Conservation (phyloP, 2,329 filamentous ascomycete species). For the Stylonectria norvegica region DNA sequence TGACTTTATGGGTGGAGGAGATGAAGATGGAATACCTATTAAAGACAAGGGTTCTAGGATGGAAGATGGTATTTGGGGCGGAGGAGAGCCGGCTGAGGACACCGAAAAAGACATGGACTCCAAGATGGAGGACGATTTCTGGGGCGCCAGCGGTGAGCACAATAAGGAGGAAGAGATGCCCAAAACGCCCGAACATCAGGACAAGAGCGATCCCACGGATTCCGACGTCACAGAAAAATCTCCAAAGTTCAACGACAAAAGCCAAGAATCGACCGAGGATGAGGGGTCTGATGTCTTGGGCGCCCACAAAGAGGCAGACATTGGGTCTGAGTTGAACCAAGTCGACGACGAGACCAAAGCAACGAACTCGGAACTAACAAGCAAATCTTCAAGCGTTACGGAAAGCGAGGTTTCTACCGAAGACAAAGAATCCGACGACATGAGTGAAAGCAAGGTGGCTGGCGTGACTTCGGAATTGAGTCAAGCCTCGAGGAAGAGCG, state of each 20-base stretch:
- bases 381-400: no score
- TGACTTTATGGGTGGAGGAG: constrained; percentile 1
- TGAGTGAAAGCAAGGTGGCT: no score
- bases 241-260: constrained; percentile 3
- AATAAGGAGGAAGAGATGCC: constrained; percentile 10
- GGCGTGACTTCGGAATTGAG: no score
- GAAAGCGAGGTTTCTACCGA: no score
- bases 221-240: constrained; percentile 1
- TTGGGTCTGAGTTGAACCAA: no score
- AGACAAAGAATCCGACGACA: no score
- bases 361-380: no score
- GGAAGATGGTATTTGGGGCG: background rate
- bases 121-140: constrained; percentile 25
- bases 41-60: background rate
- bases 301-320: no score
- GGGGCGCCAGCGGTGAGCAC: constrained; percentile 21
- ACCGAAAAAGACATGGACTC: background rate
- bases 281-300: constrained; percentile 2
- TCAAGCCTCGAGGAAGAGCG: no score
- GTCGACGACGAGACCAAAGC: no score
- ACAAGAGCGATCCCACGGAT: background rate
- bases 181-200: constrained; percentile 5
- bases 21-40: constrained; percentile 1
- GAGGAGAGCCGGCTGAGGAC: constrained; percentile 1
- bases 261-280: constrained; percentile 1